A percentile compares a stretch with the other conserved stretches of the same genome.
Evolutionary conservation across 768 basidiomycete species (phyloP).

Genomic region (Cubamyces lactineus): DNA sequence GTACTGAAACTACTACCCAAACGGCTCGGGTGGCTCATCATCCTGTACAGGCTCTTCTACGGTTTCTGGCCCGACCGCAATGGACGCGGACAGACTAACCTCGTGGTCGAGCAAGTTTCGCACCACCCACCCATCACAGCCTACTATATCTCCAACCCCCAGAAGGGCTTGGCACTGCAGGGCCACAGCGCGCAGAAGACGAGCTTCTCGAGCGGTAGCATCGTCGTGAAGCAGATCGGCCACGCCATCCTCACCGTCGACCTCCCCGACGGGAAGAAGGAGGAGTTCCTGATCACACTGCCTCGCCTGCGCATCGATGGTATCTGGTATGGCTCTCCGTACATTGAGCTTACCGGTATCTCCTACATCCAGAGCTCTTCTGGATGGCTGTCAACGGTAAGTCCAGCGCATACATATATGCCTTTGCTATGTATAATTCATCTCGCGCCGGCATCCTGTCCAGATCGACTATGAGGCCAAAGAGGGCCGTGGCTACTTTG

Average conservation of each 20-base stretch:
- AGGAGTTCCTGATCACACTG: conserved; percentile 88
- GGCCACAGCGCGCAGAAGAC: conserved; percentile 98
- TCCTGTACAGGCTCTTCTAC: conserved; percentile 69
- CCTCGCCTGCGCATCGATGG: conserved; percentile 93
- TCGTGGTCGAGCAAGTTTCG: conserved; percentile 94
- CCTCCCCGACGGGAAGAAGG: conserved; percentile 55
- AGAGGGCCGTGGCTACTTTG: conserved; percentile 93
- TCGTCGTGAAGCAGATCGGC: conserved; percentile 93
- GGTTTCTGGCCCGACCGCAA: conserved; percentile 79
- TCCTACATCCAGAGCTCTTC: conserved; percentile 75
- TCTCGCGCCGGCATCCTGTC: not conserved
- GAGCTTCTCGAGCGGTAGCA: conserved; percentile 77
- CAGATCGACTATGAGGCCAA: conserved; percentile 93
- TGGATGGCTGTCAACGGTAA: conserved; percentile 59
- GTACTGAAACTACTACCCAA: conserved; percentile 34
- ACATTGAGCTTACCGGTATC: conserved; percentile 87
- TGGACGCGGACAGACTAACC: conserved; percentile 76
- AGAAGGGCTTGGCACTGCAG: conserved; percentile 72
- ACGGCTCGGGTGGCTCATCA: not conserved
- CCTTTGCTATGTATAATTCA: not conserved
- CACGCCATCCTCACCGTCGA: conserved; percentile 83
- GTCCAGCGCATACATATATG: conserved; percentile 18
- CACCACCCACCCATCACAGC: conserved; percentile 92
- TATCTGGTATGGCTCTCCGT: conserved; percentile 87
- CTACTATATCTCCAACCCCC: conserved; percentile 82